Conservation (phyloP, 2,329 filamentous ascomycete genomes). For the Aspergillus sp. region DNA sequence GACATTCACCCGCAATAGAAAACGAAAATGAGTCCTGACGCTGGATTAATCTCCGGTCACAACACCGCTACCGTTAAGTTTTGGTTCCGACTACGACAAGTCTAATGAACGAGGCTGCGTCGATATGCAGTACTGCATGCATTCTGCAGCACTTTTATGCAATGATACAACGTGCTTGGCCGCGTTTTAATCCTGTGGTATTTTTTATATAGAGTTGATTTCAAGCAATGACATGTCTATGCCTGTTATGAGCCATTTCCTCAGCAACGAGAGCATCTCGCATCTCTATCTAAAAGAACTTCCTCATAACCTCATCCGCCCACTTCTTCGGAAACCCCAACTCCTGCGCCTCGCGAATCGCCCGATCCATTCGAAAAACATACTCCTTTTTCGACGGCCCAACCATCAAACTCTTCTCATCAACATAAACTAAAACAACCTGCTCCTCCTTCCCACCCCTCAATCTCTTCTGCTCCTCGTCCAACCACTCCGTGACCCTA, state of each 20-base stretch:
- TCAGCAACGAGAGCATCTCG: too few relatives aligned
- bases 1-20: neutral
- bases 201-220: neutral
- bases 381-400: conserved; percentile 33
- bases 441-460: conserved; percentile 9
- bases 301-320: conserved; percentile 34
- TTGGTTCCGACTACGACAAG: too few relatives aligned
- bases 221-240: neutral
- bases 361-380: conserved; percentile 37
- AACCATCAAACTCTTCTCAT: conserved; percentile 30
- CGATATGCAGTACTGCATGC: too few relatives aligned
- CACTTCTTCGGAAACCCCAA: conserved; percentile 30
- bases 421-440: conserved; percentile 35
- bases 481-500: conserved; percentile 25
- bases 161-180: too few relatives aligned
- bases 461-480: conserved; percentile 10
- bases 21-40: neutral
- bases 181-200: neutral
- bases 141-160: too few relatives aligned
- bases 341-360: conserved; percentile 30
- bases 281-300: conserved; percentile 18
- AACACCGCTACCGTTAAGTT: too few relatives aligned
- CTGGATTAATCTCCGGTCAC: neutral
- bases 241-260: neutral
- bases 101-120: too few relatives aligned